phyloP scores from a whole-genome alignment of 73 alveolate genomes.

The Paramecium sonneborni region DNA sequence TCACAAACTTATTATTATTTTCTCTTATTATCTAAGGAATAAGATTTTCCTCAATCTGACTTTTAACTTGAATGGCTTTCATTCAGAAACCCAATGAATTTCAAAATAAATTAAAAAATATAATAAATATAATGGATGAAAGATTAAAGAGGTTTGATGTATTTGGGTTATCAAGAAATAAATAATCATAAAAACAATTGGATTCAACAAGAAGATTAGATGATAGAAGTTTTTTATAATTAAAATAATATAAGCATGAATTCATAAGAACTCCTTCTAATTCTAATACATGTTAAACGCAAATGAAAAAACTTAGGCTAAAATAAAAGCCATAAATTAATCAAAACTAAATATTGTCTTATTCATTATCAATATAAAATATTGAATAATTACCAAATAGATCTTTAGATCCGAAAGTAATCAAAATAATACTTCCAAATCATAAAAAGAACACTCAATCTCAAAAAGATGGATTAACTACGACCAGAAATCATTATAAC shows the following conservation, averaged over 20 bases:
- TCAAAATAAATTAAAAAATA: neutral
- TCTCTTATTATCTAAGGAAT: no score
- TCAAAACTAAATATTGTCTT: neutral
- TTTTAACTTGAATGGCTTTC: no score
- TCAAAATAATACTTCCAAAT: neutral
- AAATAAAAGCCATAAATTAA: neutral
- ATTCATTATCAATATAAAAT: neutral
- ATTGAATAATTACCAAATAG: neutral
- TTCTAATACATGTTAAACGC: neutral
- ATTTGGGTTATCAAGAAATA: neutral
- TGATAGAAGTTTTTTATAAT: slow-evolving; percentile 16
- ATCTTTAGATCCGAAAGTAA: neutral
- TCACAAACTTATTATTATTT: neutral
- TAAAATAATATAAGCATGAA: slow-evolving; percentile 12
- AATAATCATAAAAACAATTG: neutral
- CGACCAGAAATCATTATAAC: neutral
- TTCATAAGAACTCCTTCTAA: neutral
- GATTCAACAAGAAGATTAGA: neutral
- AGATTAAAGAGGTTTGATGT: neutral
- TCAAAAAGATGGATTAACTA: neutral
- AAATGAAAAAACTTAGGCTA: neutral
- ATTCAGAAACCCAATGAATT: no score
- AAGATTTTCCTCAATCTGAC: no score
- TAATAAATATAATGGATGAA: neutral
- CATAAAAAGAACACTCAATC: neutral